Conservation (phyloP, 805 yeast genomes). For the Yamadazyma paraphyllophila region DNA sequence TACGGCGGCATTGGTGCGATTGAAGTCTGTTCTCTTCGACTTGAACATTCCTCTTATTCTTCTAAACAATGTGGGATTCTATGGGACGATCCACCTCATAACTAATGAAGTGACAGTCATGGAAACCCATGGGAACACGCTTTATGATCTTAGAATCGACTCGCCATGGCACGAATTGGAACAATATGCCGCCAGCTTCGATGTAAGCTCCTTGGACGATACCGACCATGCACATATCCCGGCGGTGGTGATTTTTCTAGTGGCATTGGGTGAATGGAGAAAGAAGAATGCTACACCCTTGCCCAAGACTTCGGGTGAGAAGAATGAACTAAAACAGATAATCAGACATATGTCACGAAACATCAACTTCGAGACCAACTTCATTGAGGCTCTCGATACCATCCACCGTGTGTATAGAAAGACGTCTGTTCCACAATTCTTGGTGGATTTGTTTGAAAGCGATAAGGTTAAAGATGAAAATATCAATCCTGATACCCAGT, state of each 20-base stretch:
- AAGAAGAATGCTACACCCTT: conserved; percentile 18
- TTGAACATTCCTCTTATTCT: conserved; percentile 53
- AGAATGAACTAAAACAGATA: conserved; percentile 35
- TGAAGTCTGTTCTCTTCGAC: conserved; percentile 41
- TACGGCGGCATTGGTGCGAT: conserved; percentile 15
- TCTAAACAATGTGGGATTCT: conserved; percentile 59
- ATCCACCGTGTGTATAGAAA: conserved; percentile 36
- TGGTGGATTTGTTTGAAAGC: conserved; percentile 23
- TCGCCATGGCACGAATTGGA: conserved; percentile 70
- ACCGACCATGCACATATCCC: conserved; percentile 65
- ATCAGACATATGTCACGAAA: conserved; percentile 41
- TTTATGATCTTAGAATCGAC: conserved; percentile 66
- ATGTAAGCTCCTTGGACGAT: conserved; percentile 45
- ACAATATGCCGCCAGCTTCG: conserved; percentile 48
- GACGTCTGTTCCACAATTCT: conserved; percentile 33
- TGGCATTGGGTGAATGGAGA: conserved; percentile 48
- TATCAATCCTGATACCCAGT: conserved; percentile 18
- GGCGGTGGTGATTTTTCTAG: conserved; percentile 57
- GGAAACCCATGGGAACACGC: conserved; percentile 67
- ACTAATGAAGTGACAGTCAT: conserved; percentile 62
- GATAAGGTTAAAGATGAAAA: conserved; percentile 17
- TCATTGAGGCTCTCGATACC: conserved; percentile 36
- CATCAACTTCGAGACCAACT: conserved; percentile 50
- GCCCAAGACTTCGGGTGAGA: conserved; percentile 41
- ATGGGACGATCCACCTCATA: conserved; percentile 55